These are phyloP conservation scores for Camelina laxa DNA, from an alignment of 345 rosid species.

Conservation along the genomic window DNA sequence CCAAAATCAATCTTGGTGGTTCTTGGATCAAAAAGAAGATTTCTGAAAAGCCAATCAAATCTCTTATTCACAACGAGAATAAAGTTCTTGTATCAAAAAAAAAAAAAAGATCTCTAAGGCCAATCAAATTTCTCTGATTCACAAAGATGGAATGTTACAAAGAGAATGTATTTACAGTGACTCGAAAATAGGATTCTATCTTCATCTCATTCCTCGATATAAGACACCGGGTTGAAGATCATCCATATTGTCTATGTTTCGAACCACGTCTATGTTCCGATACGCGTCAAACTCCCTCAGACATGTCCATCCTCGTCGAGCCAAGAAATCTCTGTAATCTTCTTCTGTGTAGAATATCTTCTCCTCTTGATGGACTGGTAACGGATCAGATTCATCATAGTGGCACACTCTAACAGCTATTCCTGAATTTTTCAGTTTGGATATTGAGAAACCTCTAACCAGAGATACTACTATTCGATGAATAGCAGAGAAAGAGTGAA, in stretches of 20 bases:
- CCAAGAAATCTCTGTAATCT: conserved; percentile 78
- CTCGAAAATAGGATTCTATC: neutral
- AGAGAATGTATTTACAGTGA: neutral
- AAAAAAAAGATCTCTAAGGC: neutral
- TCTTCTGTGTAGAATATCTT: conserved; percentile 79
- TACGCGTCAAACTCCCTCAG: conserved; percentile 77
- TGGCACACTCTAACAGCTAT: conserved; percentile 74
- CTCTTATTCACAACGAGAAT: neutral
- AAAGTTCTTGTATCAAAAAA: neutral
- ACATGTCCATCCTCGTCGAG: conserved; percentile 71
- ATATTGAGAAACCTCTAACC: conserved; percentile 11
- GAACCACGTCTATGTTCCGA: conserved; percentile 61
- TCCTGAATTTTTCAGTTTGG: conserved; percentile 45
- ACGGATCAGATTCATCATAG: conserved; percentile 75
- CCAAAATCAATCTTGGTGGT: neutral
- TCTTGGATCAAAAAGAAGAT: neutral
- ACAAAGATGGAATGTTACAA: neutral
- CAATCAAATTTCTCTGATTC: neutral
- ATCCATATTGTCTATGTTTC: conserved; percentile 78
- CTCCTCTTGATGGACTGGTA: conserved; percentile 83
- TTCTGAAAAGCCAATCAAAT: neutral
- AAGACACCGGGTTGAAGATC: conserved; percentile 81
- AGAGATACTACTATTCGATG: neutral
- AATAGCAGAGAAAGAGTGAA: neutral
- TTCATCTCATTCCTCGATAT: conserved; percentile 75